A percentile compares a stretch with the other conserved stretches of the same genome.
These are phyloP conservation scores for Theileria orientalis DNA, from an alignment of 169 alveolate species.

Conservation along the genomic window DNA sequence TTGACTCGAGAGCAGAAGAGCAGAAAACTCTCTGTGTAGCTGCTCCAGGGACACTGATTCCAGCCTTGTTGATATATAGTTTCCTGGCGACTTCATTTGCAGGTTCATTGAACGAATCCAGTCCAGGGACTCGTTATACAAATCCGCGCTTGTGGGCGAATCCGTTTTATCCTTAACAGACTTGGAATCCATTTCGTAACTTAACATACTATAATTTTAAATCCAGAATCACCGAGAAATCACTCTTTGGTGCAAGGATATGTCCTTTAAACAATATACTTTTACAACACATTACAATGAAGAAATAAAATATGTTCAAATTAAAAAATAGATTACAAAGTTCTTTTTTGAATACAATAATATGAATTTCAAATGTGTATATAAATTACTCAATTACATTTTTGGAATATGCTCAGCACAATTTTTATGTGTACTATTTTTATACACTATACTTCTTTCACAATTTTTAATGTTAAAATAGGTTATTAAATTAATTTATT, in stretches of 20 bases:
- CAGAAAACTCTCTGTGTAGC: conserved; percentile 42
- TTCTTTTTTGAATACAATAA: not conserved
- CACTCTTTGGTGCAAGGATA: not conserved
- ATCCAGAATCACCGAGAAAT: not conserved
- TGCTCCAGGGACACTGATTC: conserved; percentile 58
- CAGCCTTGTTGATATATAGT: conserved; percentile 33
- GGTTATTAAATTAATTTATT: too few relatives aligned
- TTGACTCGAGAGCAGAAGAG: conserved; percentile 51
- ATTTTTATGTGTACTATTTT: not conserved
- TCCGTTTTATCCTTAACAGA: not conserved
- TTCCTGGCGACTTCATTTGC: conserved; percentile 59
- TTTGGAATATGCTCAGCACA: too few relatives aligned
- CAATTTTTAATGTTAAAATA: too few relatives aligned
- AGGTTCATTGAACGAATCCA: conserved; percentile 29
- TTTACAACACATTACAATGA: not conserved
- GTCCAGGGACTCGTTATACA: conserved; percentile 50
- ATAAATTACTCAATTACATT: too few relatives aligned
- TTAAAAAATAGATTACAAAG: not conserved
- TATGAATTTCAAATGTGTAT: too few relatives aligned
- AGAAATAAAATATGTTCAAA: too few relatives aligned
- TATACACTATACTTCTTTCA: not conserved
- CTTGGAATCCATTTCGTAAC: not conserved
- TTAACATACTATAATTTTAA: not conserved
- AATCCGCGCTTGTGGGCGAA: not conserved
- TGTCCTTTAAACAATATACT: not conserved